These are phyloP conservation scores for Nigrospora oryzae DNA, from an alignment of 2,329 filamentous ascomycete genomes.

Conservation along the genomic window DNA sequence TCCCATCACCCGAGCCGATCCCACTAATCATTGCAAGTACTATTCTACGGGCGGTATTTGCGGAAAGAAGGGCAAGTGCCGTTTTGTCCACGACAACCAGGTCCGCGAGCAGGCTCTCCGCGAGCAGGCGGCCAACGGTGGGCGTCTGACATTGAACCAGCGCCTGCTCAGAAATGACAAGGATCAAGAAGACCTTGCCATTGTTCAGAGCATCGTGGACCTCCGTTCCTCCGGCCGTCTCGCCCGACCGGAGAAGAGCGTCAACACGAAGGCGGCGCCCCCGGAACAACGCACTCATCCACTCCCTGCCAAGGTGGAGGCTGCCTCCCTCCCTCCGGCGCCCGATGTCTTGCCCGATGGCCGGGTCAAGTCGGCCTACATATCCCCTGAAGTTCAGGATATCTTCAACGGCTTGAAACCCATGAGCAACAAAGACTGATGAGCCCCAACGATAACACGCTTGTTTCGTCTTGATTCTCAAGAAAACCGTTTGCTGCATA, in stretches of 20 bases:
- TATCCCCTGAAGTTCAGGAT: not conserved
- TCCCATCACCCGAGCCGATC: conserved; percentile 46
- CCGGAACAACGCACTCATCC: conserved; percentile 3
- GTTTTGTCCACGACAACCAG: conserved; percentile 59
- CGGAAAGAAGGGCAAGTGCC: conserved; percentile 68
- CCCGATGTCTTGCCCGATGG: conserved; percentile 1
- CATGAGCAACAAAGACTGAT: not conserved
- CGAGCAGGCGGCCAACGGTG: conserved; percentile 57
- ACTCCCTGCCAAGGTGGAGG: conserved; percentile 1
- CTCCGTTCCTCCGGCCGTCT: conserved; percentile 49
- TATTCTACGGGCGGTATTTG: conserved; percentile 61
- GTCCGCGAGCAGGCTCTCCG: conserved; percentile 55
- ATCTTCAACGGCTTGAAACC: conserved; percentile 1
- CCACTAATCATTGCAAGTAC: conserved; percentile 62
- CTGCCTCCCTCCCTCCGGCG: not conserved
- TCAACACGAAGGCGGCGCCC: conserved; percentile 20
- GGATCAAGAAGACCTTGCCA: conserved; percentile 57
- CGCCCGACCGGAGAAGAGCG: conserved; percentile 16
- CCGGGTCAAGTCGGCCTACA: conserved; percentile 1
- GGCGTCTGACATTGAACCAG: conserved; percentile 57
- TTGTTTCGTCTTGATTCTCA: too few relatives aligned
- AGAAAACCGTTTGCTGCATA: too few relatives aligned
- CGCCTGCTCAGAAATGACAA: conserved; percentile 59
- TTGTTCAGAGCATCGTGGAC: conserved; percentile 58
- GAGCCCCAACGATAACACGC: too few relatives aligned